Evolutionary conservation across 441 rosid genomes (phyloP), one percentile per base, ranked within the genome.

Genomic region (Populus hybrid): DNA sequence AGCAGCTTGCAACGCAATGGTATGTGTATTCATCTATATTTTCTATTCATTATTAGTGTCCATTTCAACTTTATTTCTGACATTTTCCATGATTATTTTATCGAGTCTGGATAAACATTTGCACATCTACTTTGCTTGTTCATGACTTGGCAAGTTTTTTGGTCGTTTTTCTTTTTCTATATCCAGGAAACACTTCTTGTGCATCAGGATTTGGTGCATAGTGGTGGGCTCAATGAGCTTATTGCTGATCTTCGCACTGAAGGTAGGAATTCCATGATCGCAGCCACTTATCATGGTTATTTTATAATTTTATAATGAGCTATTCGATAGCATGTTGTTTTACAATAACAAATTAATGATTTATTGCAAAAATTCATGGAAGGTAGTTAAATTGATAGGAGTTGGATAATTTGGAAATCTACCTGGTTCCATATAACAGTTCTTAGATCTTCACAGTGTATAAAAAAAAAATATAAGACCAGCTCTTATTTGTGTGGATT

Each of bases 1-100:
- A 69, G 98, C 98, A 64, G 97, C 96, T 75, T 94, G 98, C 77
- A 94, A 94, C 42, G 97, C 98, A 23, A 88, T 92, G 98, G 98
- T 94, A 88, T 84, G 16, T 73, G 35, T 59, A 61, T 21, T 61
- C 65, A 14, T 3, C 32, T 72, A 73, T 80, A 16, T 61, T n/a
- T 57, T 18, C 10, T 28, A 34, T 34, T 30, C 77, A 21, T n/a
- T 40, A 28, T 72, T 16, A 2, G 57, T 57, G n/a, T 23, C 61
- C 21, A 23, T 12, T 2, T 23, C 73, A 71, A 71, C 20, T 23
- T 42, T 50, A 23, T 12, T 26, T 12, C 64, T 74, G 26, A 59
- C 65, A 11, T 63, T 30, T 65, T 77, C 30, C 34, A 10, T 40
- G 57, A 40, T 36, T 66, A 34, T 26, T 72, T 16, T 70, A 40